Percentiles rank a stretch among this genome's conserved stretches.
Evolutionary conservation across 805 yeast species (phyloP).

Genomic region (Alloascoidea africana): DNA sequence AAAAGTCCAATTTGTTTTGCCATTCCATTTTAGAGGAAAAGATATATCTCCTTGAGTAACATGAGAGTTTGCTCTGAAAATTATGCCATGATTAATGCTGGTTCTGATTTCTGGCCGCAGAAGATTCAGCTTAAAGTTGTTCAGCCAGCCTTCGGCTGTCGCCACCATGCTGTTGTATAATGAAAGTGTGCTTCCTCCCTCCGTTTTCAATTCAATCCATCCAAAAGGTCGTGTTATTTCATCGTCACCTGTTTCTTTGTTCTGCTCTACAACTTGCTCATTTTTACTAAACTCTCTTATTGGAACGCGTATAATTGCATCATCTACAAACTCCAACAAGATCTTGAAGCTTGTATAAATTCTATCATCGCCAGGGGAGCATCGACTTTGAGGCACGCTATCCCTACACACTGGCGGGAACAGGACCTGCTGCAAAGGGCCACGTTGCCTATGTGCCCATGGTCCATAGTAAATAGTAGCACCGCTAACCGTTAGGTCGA

Average conservation of each 20-base stretch:
- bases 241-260: conserved; percentile 14
- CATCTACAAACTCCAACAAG: conserved; percentile 44
- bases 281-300: conserved; percentile 78
- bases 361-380: conserved; percentile 36
- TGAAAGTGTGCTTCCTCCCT: conserved; percentile 33
- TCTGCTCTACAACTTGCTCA: conserved; percentile 19
- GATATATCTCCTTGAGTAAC: conserved; percentile 39
- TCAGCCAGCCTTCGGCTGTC: conserved; percentile 38
- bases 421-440: conserved; percentile 43
- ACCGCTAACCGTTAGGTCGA: conserved; percentile 40
- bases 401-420: conserved; percentile 58
- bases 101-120: conserved; percentile 50
- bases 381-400: conserved; percentile 24
- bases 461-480: conserved; percentile 81
- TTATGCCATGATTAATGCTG: conserved; percentile 78
- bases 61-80: conserved; percentile 49
- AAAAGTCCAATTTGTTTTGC: conserved; percentile 54
- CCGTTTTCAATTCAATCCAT: conserved; percentile 70
- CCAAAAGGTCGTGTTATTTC: conserved; percentile 58
- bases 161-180: conserved; percentile 37
- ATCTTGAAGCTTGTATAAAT: conserved; percentile 40
- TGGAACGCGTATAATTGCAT: conserved; percentile 59
- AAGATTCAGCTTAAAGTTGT: conserved; percentile 29
- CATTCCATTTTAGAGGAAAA: conserved; percentile 77
- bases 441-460: conserved; percentile 85